phyloP scores from a whole-genome alignment of 768 basidiomycete species.

The Hemileccinum impolitum region DNA sequence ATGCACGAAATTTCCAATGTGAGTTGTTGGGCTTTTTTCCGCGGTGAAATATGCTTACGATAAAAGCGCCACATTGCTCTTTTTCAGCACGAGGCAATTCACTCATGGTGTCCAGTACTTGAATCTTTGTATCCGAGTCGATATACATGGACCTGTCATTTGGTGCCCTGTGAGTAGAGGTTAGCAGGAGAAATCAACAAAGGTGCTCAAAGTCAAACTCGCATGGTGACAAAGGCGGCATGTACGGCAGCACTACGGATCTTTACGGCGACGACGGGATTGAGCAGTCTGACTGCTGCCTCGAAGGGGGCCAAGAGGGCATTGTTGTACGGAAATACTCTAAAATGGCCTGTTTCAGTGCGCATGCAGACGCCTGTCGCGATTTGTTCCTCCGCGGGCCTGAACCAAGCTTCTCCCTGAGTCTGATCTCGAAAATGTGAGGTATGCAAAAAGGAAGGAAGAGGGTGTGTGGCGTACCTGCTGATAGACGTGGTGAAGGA shows the following conservation, averaged over 20 bases:
- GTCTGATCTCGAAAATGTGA: slow-evolving; percentile 45
- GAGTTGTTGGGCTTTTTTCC: neutral
- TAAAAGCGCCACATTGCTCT: slow-evolving; percentile 88
- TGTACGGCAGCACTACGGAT: slow-evolving; percentile 77
- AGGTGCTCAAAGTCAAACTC: slow-evolving; percentile 32
- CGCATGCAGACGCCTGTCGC: slow-evolving; percentile 76
- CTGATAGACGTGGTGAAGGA: slow-evolving; percentile 76
- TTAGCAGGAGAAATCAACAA: too few relatives aligned
- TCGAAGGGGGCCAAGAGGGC: slow-evolving; percentile 73
- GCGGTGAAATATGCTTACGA: slow-evolving; percentile 46
- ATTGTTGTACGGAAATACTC: slow-evolving; percentile 84
- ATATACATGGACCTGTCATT: slow-evolving; percentile 61
- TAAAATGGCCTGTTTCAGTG: slow-evolving; percentile 62
- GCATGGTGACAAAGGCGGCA: slow-evolving; percentile 66
- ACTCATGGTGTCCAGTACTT: slow-evolving; percentile 69
- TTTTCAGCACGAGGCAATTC: slow-evolving; percentile 78
- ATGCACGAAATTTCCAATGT: neutral
- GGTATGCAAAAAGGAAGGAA: neutral
- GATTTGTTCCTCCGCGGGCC: slow-evolving; percentile 73
- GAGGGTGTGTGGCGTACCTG: slow-evolving; percentile 42
- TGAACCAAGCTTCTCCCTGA: slow-evolving; percentile 82
- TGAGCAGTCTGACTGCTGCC: slow-evolving; percentile 66
- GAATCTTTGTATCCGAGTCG: slow-evolving; percentile 79
- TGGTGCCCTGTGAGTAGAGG: slow-evolving; percentile 39
- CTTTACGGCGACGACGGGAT: slow-evolving; percentile 83